A percentile compares a stretch with the other conserved stretches of the same genome.
Conservation (phyloP, 2,329 filamentous ascomycete genomes). For the Calonectria multiphialidica region DNA sequence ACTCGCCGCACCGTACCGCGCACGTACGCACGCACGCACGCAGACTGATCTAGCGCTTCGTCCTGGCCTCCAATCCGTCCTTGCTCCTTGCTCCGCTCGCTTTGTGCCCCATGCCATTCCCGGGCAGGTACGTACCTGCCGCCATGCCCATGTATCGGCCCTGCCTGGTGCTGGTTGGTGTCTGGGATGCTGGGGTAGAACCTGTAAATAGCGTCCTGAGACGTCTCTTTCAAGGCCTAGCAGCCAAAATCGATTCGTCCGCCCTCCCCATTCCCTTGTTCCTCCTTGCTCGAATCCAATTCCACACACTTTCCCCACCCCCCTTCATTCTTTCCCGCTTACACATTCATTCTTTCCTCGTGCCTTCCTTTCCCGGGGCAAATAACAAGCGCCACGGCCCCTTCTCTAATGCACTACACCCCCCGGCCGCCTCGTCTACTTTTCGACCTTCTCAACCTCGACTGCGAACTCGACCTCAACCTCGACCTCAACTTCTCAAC, state of each 20-base stretch:
- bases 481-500: background rate
- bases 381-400: slow-evolving; percentile 15
- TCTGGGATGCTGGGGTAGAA: slow-evolving; percentile 3
- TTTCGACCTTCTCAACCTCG: background rate
- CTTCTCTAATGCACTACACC: background rate
- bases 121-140: background rate
- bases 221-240: background rate
- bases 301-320: slow-evolving; percentile 21
- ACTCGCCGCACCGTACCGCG: background rate
- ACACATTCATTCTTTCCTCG: slow-evolving; percentile 16
- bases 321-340: slow-evolving; percentile 25
- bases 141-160: slow-evolving; percentile 6
- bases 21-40: background rate
- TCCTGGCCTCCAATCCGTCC: background rate
- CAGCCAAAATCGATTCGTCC: slow-evolving; percentile 15
- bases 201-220: slow-evolving; percentile 10
- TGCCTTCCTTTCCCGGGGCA: slow-evolving; percentile 7
- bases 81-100: slow-evolving; percentile 4
- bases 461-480: background rate
- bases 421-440: background rate
- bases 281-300: slow-evolving; percentile 17
- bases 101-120: slow-evolving; percentile 1
- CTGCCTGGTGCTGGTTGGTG: background rate
- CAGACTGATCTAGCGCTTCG: background rate
- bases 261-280: slow-evolving; percentile 9